Evolutionary conservation across 2,329 filamentous ascomycete species (phyloP).

Genomic region (Leptoxyphium fumago): DNA sequence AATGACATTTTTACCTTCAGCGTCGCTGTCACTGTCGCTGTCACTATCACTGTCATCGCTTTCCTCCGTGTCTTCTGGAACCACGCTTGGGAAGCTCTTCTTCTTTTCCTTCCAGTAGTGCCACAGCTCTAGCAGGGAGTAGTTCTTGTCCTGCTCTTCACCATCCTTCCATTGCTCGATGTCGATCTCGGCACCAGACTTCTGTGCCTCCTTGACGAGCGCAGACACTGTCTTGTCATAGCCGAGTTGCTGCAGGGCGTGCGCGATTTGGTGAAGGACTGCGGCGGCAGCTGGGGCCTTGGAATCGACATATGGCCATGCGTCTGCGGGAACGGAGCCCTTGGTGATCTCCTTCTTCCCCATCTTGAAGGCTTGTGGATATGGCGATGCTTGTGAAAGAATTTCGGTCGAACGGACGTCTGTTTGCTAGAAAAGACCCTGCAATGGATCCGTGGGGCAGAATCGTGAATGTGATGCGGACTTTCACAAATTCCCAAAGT

Average conservation of each 20-base stretch:
- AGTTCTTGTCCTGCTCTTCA: slow-evolving; percentile 8
- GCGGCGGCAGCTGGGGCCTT: neutral
- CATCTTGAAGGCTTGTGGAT: neutral
- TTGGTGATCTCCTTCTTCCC: neutral
- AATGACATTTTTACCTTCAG: neutral
- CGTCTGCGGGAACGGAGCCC: neutral
- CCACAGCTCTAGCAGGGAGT: slow-evolving; percentile 12
- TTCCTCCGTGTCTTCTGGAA: neutral
- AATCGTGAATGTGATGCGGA: too few relatives aligned
- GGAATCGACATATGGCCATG: neutral
- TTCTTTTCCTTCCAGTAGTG: slow-evolving; percentile 11
- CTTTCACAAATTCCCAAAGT: too few relatives aligned
- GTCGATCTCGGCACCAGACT: slow-evolving; percentile 14
- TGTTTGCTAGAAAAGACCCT: too few relatives aligned
- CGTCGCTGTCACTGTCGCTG: neutral
- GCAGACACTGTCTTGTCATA: slow-evolving; percentile 17
- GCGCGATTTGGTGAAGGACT: slow-evolving; percentile 9
- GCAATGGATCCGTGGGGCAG: too few relatives aligned
- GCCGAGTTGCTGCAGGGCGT: slow-evolving; percentile 18
- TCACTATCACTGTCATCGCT: slow-evolving; percentile 2
- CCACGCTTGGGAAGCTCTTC: slow-evolving; percentile 7
- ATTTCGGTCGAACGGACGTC: neutral
- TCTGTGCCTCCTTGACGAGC: slow-evolving; percentile 18
- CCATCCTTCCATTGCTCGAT: slow-evolving; percentile 8
- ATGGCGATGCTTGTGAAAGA: neutral